phyloP scores from a whole-genome alignment of 163 green algal genomes.

The Smithsoniella earleae region DNA sequence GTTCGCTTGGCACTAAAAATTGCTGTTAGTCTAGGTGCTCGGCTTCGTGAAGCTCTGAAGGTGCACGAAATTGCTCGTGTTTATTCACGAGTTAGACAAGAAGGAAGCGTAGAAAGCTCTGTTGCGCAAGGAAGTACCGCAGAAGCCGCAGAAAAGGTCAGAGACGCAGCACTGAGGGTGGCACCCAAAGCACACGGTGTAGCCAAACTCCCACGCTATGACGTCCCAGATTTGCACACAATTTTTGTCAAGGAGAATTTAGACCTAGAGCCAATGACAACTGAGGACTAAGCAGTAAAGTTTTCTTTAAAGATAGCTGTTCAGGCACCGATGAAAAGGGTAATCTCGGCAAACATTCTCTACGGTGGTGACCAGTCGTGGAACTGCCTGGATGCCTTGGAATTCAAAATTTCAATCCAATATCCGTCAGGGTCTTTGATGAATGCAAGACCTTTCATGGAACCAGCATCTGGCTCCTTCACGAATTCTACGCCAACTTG shows the following conservation, averaged over 20 bases:
- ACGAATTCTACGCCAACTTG: slow-evolving; percentile 78
- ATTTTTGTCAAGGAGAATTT: background rate
- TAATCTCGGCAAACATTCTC: background rate
- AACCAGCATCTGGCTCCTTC: slow-evolving; percentile 78
- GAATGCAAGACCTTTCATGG: slow-evolving; percentile 79
- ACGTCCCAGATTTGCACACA: background rate
- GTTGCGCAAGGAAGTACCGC: slow-evolving; percentile 1
- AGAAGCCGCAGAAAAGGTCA: background rate
- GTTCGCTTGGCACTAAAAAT: background rate
- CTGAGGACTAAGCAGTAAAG: too few species aligned
- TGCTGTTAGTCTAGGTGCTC: background rate
- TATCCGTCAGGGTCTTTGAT: slow-evolving; percentile 74
- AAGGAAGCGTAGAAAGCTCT: background rate
- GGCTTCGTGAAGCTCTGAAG: background rate
- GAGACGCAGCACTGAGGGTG: background rate
- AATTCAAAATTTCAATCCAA: slow-evolving; percentile 68
- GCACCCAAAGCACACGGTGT: background rate
- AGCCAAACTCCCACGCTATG: background rate
- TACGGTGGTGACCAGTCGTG: slow-evolving; percentile 16
- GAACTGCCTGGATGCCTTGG: slow-evolving; percentile 38
- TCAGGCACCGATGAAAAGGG: too few species aligned
- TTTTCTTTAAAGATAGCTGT: too few species aligned
- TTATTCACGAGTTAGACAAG: background rate
- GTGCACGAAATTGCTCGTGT: slow-evolving; percentile 20
- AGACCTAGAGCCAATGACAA: too few species aligned